Percentiles rank a stretch among this genome's conserved stretches.
phyloP scores from a whole-genome alignment of 2,329 filamentous ascomycete species.

The Trichoderma sp. region DNA sequence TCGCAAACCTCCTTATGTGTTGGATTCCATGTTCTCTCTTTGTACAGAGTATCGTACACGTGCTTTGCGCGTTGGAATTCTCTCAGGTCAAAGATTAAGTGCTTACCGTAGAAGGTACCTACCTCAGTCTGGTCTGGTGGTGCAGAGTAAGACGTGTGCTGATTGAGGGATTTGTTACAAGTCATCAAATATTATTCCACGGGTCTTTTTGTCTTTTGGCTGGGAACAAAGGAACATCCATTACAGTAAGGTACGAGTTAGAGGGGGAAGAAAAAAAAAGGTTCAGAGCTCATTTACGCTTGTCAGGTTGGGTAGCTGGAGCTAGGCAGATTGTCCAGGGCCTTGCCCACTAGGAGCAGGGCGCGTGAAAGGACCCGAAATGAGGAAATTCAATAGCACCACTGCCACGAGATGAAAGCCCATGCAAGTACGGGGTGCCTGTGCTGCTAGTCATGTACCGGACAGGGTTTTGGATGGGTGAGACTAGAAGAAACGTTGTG shows the following conservation, averaged over 20 bases:
- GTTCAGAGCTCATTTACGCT: background rate
- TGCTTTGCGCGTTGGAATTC: background rate
- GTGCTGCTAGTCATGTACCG: slow-evolving; percentile 3
- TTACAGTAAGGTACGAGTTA: background rate
- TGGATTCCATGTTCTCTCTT: background rate
- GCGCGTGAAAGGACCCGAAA: slow-evolving; percentile 10
- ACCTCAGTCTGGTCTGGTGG: background rate
- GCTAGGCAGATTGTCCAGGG: background rate
- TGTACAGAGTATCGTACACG: background rate
- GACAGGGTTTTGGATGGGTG: background rate
- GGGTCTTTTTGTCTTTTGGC: background rate
- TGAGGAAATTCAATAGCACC: slow-evolving; percentile 14
- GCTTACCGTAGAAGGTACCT: background rate
- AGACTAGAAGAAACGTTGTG: background rate
- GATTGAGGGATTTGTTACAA: background rate
- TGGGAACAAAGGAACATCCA: background rate
- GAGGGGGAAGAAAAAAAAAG: background rate
- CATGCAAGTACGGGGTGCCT: slow-evolving; percentile 17
- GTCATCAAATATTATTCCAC: background rate
- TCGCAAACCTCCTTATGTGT: background rate
- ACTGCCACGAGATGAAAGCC: slow-evolving; percentile 17
- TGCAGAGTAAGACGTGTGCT: background rate
- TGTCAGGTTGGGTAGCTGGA: background rate
- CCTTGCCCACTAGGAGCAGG: background rate
- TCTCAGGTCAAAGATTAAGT: background rate